Conservation (phyloP, 352 stramenopile species). For the Phytophthora ramorum region DNA sequence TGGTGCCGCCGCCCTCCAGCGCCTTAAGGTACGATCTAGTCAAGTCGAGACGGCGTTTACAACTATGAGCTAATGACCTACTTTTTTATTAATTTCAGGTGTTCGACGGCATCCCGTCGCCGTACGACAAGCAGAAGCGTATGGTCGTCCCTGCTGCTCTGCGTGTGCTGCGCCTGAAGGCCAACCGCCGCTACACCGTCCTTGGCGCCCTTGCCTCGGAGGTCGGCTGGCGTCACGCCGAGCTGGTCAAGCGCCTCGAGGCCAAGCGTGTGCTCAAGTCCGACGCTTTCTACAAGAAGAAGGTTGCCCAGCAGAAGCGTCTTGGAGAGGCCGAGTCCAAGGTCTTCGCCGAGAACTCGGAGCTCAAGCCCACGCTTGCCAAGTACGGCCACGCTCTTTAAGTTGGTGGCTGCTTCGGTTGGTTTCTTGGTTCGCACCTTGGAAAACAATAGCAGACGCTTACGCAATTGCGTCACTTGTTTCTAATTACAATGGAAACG, state of each 20-base stretch:
- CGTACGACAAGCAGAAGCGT: conserved; percentile 99
- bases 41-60: no score
- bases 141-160: conserved; percentile 98
- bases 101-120: conserved; percentile 98
- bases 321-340: conserved; percentile 88
- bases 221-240: conserved; percentile 97
- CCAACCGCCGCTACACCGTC: conserved; percentile 94
- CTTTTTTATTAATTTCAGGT: conserved; percentile 52
- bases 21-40: conserved; percentile 87
- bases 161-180: conserved; percentile 94
- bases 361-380: conserved; percentile 87
- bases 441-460: conserved; percentile 35
- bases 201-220: conserved; percentile 95
- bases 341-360: conserved; percentile 86
- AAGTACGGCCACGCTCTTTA: conserved; percentile 85
- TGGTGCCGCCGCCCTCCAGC: conserved; percentile 95
- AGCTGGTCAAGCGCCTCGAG: conserved; percentile 95
- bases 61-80: not conserved
- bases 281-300: conserved; percentile 98
- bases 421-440: conserved; percentile 36
- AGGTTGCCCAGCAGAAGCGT: conserved; percentile 93
- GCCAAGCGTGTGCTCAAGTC: conserved; percentile 94
- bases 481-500: conserved; percentile 48
- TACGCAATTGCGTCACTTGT: conserved; percentile 28
- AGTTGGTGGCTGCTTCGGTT: conserved; percentile 34